Base-by-base conservation (phyloP, 1,139 yeast species). In the Diutina neorugosa region DNA sequence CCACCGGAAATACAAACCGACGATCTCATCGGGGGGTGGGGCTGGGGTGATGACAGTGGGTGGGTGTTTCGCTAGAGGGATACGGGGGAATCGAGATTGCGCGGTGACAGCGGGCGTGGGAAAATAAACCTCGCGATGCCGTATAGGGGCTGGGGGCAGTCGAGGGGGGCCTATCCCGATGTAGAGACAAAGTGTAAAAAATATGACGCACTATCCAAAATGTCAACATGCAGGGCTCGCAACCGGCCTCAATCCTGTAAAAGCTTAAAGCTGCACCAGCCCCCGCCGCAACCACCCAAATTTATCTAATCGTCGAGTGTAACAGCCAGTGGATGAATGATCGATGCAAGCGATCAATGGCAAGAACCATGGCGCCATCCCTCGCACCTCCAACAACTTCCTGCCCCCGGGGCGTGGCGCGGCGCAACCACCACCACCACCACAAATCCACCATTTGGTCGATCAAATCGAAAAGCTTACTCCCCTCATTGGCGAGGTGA, bases 401-500 rank as follows among this genome's bases (percentile, higher is more conserved):
- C 48, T 44, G 48, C 48, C 48, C 19, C 31, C 21, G 21, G 44
- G 19, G 11, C 12, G 19, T 8, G 44, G 44, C 19, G 21, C 2
- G 37, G n/a, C 37, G n/a, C 37, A 31, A 31, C 37, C 37, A 6
- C 14, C 37, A 2, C 37, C 37, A 1, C 37, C 12, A 11, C 37
- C 14, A 14, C 37, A 11, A 6, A n/a, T 62, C 34, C 50, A 57
- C 40, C 63, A 60, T 25, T 51, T 58, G 14, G 55, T 63, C 21
- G 57, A 57, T 51, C 61, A 61, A 56, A 52, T 56, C 43, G 61
- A 59, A 46, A 59, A 58, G 47, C 56, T 67, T 2, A 57, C 59
- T 19, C 54, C 65, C 9, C 59, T 70, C 18, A 62, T 60, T 53
- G 69, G 69, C 53, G 76, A 73, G 53, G 60, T 73, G 40, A 63